Evolutionary conservation across 495 filamentous ascomycete species (phyloP), one percentile per base, ranked within the genome.

Genomic region (Parachaetomium inaequale): DNA sequence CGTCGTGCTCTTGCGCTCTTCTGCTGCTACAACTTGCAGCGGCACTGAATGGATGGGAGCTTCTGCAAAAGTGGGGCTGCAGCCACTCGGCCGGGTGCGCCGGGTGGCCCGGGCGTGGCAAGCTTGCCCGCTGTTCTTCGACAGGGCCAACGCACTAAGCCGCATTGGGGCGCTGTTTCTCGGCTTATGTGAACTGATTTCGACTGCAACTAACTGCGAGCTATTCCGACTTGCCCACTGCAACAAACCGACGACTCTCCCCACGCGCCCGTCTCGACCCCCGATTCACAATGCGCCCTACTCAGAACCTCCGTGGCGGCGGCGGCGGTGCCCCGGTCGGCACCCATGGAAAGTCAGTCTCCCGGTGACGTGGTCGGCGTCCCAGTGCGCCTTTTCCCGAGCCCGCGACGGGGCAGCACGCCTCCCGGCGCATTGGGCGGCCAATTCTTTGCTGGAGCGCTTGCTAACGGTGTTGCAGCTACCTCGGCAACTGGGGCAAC

Each of bases 401-500:
- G 25, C 52, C 23, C 10, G 4, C 52, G 31, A 49, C 21, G 29
- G 47, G 68, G 66, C 64, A 43, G 25, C 14, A n/a, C n/a, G n/a
- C n/a, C 15, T 38, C 19, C 3, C 4, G 32, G 36, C 55, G 50
- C 51, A 61, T 46, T 61, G 50, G 31, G 31, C 11, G 1, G 32
- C 28, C 26, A 49, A 7, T 55, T 40, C 12, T 46, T 51, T 45
- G 7, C 10, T 12, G 15, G 21, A 15, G 38, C 32, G 43, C 26
- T 45, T 65, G 59, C 73, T 78, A 51, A 80, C 68, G 59, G 11
- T 68, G n/a, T 66, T 64, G 68, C 71, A 96, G 93, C 63, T 97
- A 80, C 76, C 78, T 96, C 50, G 94, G 93, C 70, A 73, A 71
- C 72, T 98, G 93, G 93, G 93, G 93, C 68, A 79, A 80, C 70